phyloP scores from a whole-genome alignment of 805 yeast species.

The Starmerella stellata region DNA sequence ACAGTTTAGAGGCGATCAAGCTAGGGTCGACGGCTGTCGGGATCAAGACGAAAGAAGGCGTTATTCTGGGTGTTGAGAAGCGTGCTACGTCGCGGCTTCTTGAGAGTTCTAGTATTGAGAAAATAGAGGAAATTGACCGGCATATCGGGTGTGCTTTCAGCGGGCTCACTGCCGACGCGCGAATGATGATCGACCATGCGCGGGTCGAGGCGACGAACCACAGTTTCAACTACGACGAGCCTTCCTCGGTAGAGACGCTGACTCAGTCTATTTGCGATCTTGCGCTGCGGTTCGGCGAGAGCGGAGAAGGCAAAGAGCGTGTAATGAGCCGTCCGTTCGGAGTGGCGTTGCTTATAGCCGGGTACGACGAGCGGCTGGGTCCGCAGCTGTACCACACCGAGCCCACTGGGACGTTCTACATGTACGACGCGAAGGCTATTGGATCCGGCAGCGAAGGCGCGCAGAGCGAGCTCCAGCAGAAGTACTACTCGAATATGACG shows the following conservation, averaged over 20 bases:
- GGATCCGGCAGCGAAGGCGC: constrained; percentile 99
- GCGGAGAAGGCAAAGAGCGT: constrained; percentile 75
- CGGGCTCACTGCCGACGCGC: constrained; percentile 95
- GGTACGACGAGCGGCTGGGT: constrained; percentile 74
- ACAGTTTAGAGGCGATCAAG: constrained; percentile 92
- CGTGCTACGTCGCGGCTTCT: constrained; percentile 82
- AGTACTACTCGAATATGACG: constrained; percentile 76
- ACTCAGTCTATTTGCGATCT: constrained; percentile 95
- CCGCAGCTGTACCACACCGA: constrained; percentile 96
- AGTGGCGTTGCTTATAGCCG: constrained; percentile 90
- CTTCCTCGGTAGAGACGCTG: constrained; percentile 75
- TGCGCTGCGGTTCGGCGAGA: constrained; percentile 92
- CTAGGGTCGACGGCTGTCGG: constrained; percentile 97
- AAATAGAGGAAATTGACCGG: constrained; percentile 80
- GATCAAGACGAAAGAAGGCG: constrained; percentile 86
- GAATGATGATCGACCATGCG: constrained; percentile 97
- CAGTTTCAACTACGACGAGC: constrained; percentile 76
- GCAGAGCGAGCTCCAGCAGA: constrained; percentile 90
- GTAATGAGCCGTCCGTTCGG: constrained; percentile 98
- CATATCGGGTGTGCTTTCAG: constrained; percentile 98
- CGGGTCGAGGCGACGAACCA: constrained; percentile 71
- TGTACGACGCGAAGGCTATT: constrained; percentile 96
- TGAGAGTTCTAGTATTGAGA: constrained; percentile 86
- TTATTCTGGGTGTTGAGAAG: constrained; percentile 89
- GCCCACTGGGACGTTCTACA: constrained; percentile 94